Conservation (phyloP, 306 rosid species). For the Chamaecrista fasciculata region DNA sequence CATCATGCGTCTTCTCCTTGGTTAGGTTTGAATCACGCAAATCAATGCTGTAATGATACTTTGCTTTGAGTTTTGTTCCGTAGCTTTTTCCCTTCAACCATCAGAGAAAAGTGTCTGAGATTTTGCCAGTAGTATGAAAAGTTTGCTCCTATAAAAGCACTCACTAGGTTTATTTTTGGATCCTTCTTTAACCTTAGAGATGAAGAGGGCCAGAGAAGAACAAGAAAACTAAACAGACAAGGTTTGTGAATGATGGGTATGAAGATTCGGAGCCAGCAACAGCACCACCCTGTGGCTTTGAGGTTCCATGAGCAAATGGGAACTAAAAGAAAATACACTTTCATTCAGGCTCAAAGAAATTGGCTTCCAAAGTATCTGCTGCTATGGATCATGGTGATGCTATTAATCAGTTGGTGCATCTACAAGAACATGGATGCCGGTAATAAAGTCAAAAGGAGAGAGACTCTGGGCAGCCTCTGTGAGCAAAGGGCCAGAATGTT, state of each 20-base stretch:
- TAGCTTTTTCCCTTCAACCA: constrained; percentile 32
- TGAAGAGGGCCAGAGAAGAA: constrained; percentile 38
- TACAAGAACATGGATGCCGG: constrained; percentile 75
- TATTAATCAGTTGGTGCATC: constrained; percentile 45
- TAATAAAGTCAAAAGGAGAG: constrained; percentile 72
- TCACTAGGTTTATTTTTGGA: constrained; percentile 31
- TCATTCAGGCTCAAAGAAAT: constrained; percentile 68
- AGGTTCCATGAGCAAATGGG: constrained; percentile 72
- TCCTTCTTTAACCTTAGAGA: constrained; percentile 37
- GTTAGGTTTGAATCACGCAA: constrained; percentile 58
- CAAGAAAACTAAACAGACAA: constrained; percentile 27
- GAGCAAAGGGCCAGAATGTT: constrained; percentile 97
- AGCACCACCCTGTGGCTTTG: constrained; percentile 58
- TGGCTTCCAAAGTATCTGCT: constrained; percentile 69
- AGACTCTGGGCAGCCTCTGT: constrained; percentile 82
- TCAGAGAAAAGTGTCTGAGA: constrained; percentile 39
- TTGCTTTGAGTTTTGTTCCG: constrained; percentile 39
- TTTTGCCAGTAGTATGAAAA: constrained; percentile 41
- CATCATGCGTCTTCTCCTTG: constrained; percentile 40
- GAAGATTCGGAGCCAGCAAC: constrained; percentile 46
- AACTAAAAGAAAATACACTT: constrained; percentile 64
- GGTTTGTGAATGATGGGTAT: constrained; percentile 47
- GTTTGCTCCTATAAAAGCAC: constrained; percentile 31
- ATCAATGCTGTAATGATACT: constrained; percentile 57
- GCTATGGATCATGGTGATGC: constrained; percentile 65